These are phyloP conservation scores for Stromatinia cepivora DNA, from an alignment of 2,329 filamentous ascomycete species.

Conservation along the genomic window DNA sequence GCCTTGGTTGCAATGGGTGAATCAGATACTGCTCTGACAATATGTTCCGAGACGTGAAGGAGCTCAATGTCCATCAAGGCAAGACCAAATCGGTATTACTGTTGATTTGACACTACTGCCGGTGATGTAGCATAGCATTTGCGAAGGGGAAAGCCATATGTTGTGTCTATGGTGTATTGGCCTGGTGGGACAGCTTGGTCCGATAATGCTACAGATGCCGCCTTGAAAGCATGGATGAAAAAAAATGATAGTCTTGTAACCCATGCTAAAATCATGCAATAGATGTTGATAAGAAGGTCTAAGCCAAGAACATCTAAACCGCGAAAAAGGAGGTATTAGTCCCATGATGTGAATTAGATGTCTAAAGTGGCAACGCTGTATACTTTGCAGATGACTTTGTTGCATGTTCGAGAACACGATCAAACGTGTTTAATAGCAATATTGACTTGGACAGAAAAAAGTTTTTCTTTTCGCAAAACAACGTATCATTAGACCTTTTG, in stretches of 20 bases:
- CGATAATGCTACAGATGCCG: slow-evolving; percentile 54
- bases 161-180: slow-evolving; percentile 28
- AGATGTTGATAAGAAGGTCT: too few species aligned
- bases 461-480: not conserved
- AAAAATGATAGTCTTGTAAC: too few species aligned
- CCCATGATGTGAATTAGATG: slow-evolving; percentile 25
- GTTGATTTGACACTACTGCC: slow-evolving; percentile 33
- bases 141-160: slow-evolving; percentile 18
- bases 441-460: not conserved
- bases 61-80: slow-evolving; percentile 4
- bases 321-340: slow-evolving; percentile 25
- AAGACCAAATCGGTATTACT: slow-evolving; percentile 27
- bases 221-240: slow-evolving; percentile 45
- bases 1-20: not conserved
- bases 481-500: too few species aligned
- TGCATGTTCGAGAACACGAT: slow-evolving; percentile 2
- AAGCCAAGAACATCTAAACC: slow-evolving; percentile 9
- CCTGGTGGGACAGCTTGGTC: slow-evolving; percentile 46
- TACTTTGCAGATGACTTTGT: too few species aligned
- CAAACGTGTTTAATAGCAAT: not conserved
- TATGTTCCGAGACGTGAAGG: not conserved
- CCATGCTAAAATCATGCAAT: too few species aligned
- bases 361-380: slow-evolving; percentile 30
- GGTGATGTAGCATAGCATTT: slow-evolving; percentile 30
- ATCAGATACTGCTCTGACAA: not conserved